phyloP scores from a whole-genome alignment of 768 basidiomycete genomes.

The Gloeostereum incarnatum region DNA sequence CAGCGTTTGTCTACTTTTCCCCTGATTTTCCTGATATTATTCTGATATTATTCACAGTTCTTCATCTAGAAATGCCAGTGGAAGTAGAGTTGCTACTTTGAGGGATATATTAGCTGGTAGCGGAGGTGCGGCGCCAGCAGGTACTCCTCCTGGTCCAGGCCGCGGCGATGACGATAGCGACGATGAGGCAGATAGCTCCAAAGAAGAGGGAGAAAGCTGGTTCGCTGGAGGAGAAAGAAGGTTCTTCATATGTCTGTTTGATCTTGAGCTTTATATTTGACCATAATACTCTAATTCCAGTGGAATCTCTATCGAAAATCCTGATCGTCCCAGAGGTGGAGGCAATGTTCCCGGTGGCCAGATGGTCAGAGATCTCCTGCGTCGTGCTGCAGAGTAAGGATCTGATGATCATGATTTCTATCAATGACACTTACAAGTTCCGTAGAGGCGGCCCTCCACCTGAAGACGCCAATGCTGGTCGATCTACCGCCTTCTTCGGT shows the following conservation, averaged over 20 bases:
- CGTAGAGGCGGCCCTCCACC: conserved; percentile 27
- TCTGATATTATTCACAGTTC: not conserved
- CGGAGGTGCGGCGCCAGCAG: conserved; percentile 9
- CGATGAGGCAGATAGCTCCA: conserved; percentile 39
- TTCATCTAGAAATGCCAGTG: conserved; percentile 12
- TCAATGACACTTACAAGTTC: conserved; percentile 2
- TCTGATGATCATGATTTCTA: not conserved
- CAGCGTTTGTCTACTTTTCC: conserved; percentile 17
- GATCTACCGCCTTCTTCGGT: conserved; percentile 44
- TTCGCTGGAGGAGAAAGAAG: conserved; percentile 96
- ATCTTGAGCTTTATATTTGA: not conserved
- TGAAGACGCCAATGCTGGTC: conserved; percentile 9
- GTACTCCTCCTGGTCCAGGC: conserved; percentile 10
- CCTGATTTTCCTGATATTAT: not conserved
- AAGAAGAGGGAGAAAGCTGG: conserved; percentile 54
- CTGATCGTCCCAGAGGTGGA: conserved; percentile 36
- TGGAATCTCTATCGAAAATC: conserved; percentile 85
- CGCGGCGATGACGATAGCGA: conserved; percentile 36
- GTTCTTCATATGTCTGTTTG: conserved; percentile 23
- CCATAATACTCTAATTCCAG: conserved; percentile 26
- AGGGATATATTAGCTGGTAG: conserved; percentile 18
- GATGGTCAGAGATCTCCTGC: conserved; percentile 63
- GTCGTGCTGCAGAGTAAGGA: conserved; percentile 56
- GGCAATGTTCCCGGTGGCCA: conserved; percentile 38
- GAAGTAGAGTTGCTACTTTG: conserved; percentile 24